Percentiles rank a stretch among this genome's conserved stretches.
These are phyloP conservation scores for Neurospora sp. DNA, from an alignment of 495 filamentous ascomycete genomes.

Conservation along the genomic window DNA sequence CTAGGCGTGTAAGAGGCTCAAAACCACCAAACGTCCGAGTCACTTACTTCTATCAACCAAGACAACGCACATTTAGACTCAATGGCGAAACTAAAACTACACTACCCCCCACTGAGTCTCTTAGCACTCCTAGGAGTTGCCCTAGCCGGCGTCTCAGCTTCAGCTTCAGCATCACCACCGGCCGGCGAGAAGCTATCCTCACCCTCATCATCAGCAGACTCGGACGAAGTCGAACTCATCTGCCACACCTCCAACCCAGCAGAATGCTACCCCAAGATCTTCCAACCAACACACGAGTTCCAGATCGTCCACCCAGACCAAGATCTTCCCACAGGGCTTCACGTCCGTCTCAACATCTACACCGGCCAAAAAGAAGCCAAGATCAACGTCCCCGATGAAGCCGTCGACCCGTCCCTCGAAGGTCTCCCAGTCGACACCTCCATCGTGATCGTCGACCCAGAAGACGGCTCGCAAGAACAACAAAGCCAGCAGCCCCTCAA, in stretches of 20 bases:
- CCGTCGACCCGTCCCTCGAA: slow-evolving; percentile 27
- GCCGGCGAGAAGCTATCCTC: slow-evolving; percentile 6
- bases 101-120: slow-evolving; percentile 14
- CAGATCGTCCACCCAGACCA: slow-evolving; percentile 53
- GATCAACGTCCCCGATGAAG: slow-evolving; percentile 43
- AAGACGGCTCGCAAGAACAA: slow-evolving; percentile 13
- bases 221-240: slow-evolving; percentile 40
- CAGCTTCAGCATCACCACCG: slow-evolving; percentile 16
- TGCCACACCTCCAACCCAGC: slow-evolving; percentile 48
- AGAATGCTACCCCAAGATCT: slow-evolving; percentile 56
- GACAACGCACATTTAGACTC: background rate
- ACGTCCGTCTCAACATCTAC: slow-evolving; percentile 52
- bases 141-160: slow-evolving; percentile 3
- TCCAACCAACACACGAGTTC: slow-evolving; percentile 52
- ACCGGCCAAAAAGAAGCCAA: slow-evolving; percentile 55
- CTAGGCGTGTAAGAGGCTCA: background rate
- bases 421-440: slow-evolving; percentile 38
- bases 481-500: slow-evolving; percentile 1
- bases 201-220: background rate
- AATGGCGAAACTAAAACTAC: slow-evolving; percentile 13
- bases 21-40: background rate
- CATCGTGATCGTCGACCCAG: slow-evolving; percentile 35
- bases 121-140: slow-evolving; percentile 16
- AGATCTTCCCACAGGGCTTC: slow-evolving; percentile 51
- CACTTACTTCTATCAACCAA: background rate